phyloP scores from a whole-genome alignment of 2,329 filamentous ascomycete genomes.

The Sphaerulina vaccinii region DNA sequence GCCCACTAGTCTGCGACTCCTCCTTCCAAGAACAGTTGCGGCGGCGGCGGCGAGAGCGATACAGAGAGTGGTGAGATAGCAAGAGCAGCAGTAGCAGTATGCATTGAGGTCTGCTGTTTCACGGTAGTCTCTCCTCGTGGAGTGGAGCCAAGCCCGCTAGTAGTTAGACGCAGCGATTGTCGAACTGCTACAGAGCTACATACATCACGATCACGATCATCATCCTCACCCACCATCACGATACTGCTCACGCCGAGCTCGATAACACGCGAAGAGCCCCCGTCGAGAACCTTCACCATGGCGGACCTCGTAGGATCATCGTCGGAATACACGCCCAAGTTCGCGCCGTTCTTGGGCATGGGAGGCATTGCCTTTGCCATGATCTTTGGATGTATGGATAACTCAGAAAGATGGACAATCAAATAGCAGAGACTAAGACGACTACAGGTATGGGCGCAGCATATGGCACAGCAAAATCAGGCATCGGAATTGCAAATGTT shows the following conservation, averaged over 20 bases:
- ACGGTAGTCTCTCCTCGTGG: neutral
- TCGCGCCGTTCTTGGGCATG: slow-evolving; percentile 87
- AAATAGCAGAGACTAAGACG: slow-evolving; percentile 26
- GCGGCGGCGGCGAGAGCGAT: neutral
- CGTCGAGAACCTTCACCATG: slow-evolving; percentile 39
- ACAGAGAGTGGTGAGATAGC: neutral
- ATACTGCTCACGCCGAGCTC: slow-evolving; percentile 4
- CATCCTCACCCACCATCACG: slow-evolving; percentile 4
- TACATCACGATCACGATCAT: neutral
- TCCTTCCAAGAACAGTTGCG: neutral
- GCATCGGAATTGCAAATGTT: slow-evolving; percentile 82
- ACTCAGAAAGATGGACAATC: neutral
- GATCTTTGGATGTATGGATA: slow-evolving; percentile 73
- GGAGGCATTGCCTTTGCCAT: slow-evolving; percentile 77
- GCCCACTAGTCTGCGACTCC: neutral
- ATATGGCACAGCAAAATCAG: slow-evolving; percentile 84
- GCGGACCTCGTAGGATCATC: slow-evolving; percentile 27
- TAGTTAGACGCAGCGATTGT: neutral
- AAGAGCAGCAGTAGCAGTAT: neutral
- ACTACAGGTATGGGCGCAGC: slow-evolving; percentile 67
- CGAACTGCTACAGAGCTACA: neutral
- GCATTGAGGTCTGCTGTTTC: neutral
- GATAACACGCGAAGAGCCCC: neutral
- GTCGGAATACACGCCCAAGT: slow-evolving; percentile 67
- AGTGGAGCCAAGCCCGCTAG: neutral